Percentiles rank a stretch among this genome's conserved stretches.
Evolutionary conservation across 2,329 filamentous ascomycete genomes (phyloP).

Genomic region (Diaporthe helianthi): DNA sequence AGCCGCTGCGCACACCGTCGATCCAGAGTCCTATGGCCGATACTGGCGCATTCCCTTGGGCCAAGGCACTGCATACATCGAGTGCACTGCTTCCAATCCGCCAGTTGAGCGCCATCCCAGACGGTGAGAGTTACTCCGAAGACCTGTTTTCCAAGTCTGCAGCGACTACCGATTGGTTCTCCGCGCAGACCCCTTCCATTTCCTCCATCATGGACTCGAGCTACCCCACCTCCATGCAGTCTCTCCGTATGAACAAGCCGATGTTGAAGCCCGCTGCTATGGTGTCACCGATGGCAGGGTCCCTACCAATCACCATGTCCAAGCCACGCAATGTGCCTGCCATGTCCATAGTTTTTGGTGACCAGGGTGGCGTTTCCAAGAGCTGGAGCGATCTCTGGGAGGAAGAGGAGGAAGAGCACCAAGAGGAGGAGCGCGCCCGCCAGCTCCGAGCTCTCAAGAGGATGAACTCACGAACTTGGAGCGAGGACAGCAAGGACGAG

Average conservation of each 20-base stretch:
- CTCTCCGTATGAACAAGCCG: constrained; percentile 63
- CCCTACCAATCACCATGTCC: constrained; percentile 80
- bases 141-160: constrained; percentile 86
- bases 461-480: constrained; percentile 79
- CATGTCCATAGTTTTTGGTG: constrained; percentile 81
- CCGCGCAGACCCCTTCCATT: constrained; percentile 79
- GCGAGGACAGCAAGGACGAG: constrained; percentile 70
- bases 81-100: constrained; percentile 71
- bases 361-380: constrained; percentile 85
- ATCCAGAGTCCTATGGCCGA: constrained; percentile 87
- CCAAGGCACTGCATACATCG: constrained; percentile 83
- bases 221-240: constrained; percentile 81
- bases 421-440: constrained; percentile 67
- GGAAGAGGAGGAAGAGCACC: constrained; percentile 81
- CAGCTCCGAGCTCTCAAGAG: constrained; percentile 67
- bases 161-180: constrained; percentile 76
- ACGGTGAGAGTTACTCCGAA: constrained; percentile 80
- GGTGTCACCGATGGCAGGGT: constrained; percentile 68
- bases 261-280: constrained; percentile 57
- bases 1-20: constrained; percentile 94
- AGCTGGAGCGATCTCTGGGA: constrained; percentile 99
- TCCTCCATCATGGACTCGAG: constrained; percentile 86
- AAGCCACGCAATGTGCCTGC: constrained; percentile 74
- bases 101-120: constrained; percentile 86
- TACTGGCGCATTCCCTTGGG: constrained; percentile 90